Base-by-base conservation (phyloP, 768 basidiomycete genomes). In the Amanita pallidorosea region DNA sequence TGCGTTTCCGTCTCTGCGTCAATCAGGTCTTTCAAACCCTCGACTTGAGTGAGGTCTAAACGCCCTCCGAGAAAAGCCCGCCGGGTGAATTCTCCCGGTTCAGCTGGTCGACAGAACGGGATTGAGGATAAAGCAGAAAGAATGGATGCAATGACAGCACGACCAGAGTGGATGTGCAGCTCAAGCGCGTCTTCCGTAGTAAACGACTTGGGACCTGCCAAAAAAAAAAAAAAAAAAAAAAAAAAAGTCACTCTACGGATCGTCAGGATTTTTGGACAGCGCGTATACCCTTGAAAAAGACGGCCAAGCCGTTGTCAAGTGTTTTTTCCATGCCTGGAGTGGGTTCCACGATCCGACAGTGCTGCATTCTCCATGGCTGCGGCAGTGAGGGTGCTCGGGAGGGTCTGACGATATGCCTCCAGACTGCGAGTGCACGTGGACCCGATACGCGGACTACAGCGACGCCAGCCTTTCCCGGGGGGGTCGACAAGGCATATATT, bases 1-100 rank as follows among this genome's bases (percentile, higher is more conserved):
- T 95, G 92, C 15, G 68, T 70, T 57, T 91, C 88, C 0, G 92
- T 95, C 59, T 93, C 89, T 0, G 90, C 89, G 48, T 93, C 83
- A 38, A 95, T 83, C 29, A 95, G 73, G 60, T 94, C 92, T 53
- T 82, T 79, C 50, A 95, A 62, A 5, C 89, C 92, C 61, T 95
- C 92, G 1, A 89, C 90, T 65, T 94, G 85, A 0, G 89, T 91
- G 50, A 95, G 66, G 60, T 93, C 91, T 48, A 95, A 68, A 38
- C 88, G 74, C 0, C 92, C 92, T 17, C 78, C 82, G 23, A 83
- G 68, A 55, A 90, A 88, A 0, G 91, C 90, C 40, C 87, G 81
- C 23, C 83, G 75, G 12, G 92, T 93, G 59, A 95, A 95, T 65
- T 95, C 92, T 25, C 92, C 92, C 2, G 84, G 79, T 58, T 85